A percentile compares a stretch with the other conserved stretches of the same genome.
These are phyloP conservation scores for Boletellus ananiceps DNA, from an alignment of 768 basidiomycete species.

Conservation along the genomic window DNA sequence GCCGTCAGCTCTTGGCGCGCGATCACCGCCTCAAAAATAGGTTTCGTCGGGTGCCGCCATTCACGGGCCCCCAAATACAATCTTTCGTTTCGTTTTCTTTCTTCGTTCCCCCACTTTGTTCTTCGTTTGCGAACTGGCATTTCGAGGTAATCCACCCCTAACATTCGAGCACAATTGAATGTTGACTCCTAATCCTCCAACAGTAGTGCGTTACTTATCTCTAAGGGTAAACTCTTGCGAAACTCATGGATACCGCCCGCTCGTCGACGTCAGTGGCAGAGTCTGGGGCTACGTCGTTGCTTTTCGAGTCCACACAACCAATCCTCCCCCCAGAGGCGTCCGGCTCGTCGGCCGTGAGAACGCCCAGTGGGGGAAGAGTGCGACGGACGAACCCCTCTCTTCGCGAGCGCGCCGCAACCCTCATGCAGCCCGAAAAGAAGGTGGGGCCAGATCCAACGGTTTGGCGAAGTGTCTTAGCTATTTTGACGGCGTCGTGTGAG, in stretches of 20 bases:
- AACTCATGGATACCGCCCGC: slow-evolving; percentile 16
- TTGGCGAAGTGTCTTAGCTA: slow-evolving; percentile 46
- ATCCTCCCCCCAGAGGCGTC: slow-evolving; percentile 5
- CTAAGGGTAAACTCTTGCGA: neutral
- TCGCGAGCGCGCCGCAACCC: slow-evolving; percentile 20
- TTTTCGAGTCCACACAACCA: slow-evolving; percentile 2
- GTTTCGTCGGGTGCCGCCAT: neutral
- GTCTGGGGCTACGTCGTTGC: slow-evolving; percentile 2
- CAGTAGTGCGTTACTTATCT: slow-evolving; percentile 9
- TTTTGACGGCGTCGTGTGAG: slow-evolving; percentile 57
- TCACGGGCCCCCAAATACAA: slow-evolving; percentile 9
- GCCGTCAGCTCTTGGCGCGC: neutral
- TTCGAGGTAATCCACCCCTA: slow-evolving; percentile 1
- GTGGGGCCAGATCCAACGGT: slow-evolving; percentile 42
- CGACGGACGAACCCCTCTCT: slow-evolving; percentile 7
- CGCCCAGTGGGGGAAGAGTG: neutral
- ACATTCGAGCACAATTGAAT: neutral
- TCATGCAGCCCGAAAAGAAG: slow-evolving; percentile 37
- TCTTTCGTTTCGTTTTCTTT: neutral
- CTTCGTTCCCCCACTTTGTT: neutral
- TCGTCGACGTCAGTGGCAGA: slow-evolving; percentile 13
- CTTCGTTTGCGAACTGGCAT: neutral
- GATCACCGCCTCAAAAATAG: neutral
- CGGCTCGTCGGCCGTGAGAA: slow-evolving; percentile 14
- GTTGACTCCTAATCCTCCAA: neutral